These are phyloP conservation scores for Citrus inodora DNA, from an alignment of 345 rosid species.

Conservation along the genomic window DNA sequence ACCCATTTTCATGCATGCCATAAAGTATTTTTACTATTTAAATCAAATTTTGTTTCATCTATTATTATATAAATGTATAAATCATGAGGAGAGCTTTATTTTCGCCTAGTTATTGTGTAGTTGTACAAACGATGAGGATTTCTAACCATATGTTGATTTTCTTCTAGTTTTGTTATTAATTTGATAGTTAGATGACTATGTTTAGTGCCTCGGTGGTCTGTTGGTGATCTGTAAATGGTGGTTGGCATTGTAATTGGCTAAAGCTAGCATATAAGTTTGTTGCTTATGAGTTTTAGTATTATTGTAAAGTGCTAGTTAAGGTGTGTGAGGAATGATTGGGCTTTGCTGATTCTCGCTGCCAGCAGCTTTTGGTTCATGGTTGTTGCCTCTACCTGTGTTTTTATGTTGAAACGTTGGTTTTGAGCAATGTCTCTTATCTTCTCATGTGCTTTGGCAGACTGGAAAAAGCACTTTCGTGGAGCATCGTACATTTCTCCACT, in stretches of 20 bases:
- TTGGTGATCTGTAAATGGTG: background rate
- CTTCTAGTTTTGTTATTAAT: background rate
- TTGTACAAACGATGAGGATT: background rate
- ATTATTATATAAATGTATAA: background rate
- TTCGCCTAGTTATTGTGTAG: background rate
- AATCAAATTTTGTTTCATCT: background rate
- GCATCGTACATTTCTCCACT: conserved; percentile 95
- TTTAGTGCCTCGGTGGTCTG: background rate
- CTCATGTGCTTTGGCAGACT: conserved; percentile 43
- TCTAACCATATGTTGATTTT: background rate
- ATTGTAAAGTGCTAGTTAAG: background rate
- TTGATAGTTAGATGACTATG: background rate
- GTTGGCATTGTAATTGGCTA: background rate
- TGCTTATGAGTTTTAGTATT: background rate
- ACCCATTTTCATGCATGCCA: too few relatives aligned
- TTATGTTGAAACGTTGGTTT: background rate
- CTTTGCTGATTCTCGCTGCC: background rate
- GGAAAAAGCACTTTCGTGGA: conserved; percentile 96
- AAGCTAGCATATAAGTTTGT: background rate
- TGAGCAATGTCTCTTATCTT: background rate
- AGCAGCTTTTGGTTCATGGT: background rate
- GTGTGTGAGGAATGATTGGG: background rate
- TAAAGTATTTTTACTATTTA: background rate
- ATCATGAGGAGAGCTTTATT: too few relatives aligned
- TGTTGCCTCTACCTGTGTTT: background rate